Conservation (phyloP, 768 basidiomycete genomes). For the Hypsizygus marmoreus region DNA sequence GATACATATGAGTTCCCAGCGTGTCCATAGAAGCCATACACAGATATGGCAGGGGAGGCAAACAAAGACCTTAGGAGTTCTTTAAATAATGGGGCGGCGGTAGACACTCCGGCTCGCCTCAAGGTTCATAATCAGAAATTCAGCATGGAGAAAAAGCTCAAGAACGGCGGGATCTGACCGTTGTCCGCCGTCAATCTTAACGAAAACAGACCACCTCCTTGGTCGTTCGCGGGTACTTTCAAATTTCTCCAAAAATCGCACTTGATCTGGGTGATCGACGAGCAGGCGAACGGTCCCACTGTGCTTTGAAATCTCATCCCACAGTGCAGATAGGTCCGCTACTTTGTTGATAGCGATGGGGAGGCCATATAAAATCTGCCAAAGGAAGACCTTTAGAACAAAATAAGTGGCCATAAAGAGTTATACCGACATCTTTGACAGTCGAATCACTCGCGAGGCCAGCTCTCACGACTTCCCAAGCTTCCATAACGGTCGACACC, state of each 20-base stretch:
- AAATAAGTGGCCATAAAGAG: background rate
- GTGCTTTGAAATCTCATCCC: constrained; percentile 52
- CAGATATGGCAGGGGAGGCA: constrained; percentile 52
- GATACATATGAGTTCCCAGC: constrained; percentile 79
- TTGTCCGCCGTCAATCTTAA: constrained; percentile 79
- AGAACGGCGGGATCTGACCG: constrained; percentile 48
- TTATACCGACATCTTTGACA: constrained; percentile 70
- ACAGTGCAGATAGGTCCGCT: constrained; percentile 62
- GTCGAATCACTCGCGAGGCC: constrained; percentile 72
- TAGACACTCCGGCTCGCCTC: constrained; percentile 75
- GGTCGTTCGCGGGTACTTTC: constrained; percentile 42
- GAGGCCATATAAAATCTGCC: constrained; percentile 79
- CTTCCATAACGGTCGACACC: constrained; percentile 84
- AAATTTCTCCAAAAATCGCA: constrained; percentile 63
- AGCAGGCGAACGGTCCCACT: constrained; percentile 69
- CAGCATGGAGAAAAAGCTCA: constrained; percentile 4
- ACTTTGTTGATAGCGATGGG: constrained; percentile 74
- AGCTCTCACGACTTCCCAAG: constrained; percentile 67
- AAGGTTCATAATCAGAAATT: constrained; percentile 7
- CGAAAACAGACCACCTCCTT: constrained; percentile 71
- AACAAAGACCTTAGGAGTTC: constrained; percentile 55
- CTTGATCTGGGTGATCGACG: constrained; percentile 76
- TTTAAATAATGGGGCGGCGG: constrained; percentile 54
- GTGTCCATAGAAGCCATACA: constrained; percentile 88
- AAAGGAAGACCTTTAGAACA: constrained; percentile 2